Evolutionary conservation across 139 green algal genomes (phyloP), one percentile per base, ranked within the genome.

Genomic region (Spirogloea muscicola): DNA sequence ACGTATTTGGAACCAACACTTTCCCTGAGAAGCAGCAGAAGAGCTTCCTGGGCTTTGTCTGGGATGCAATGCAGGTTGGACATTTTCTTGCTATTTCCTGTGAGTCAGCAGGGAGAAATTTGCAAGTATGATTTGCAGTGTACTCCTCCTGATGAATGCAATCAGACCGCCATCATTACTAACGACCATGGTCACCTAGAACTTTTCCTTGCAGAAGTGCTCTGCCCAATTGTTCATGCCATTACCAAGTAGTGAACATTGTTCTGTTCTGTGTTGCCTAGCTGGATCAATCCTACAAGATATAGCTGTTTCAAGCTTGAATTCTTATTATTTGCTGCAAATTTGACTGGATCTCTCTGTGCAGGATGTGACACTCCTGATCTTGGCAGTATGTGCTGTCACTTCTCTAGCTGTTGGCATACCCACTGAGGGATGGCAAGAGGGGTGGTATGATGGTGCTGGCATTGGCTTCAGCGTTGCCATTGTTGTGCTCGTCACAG

Each of bases 381-480:
- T 97, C 48, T 88, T 98, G 3, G 93, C 94, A 66, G 49, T 79
- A 88, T 27, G 90, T 89, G 78, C 64, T 31, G 7, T 46, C 3
- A 1, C 74, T 16, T 83, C 69, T 21, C 51, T 85, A 25, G 64
- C 27, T 1, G 69, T 97, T 9, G 94, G 92, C 4, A 84, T 86
- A 0, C 85, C 83, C 0, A 87, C 96, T 4, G 87, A 92, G 42
- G 86, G 97, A 67, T 69, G 90, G 5, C 83, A 88, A 4, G 82
- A 84, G 34, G 91, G 88, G 0, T 98, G 86, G 86, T 88, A 92
- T 46, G 94, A 98, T 63, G 94, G 94, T 3, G 85, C 96, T 3
- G 93, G 91, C 3, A 98, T 98, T 71, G 94, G 89, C 87, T 88
- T 96, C 49, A 92, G 91, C 18, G 84, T 98, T 3, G 6, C 92